Evolutionary conservation across 1,139 yeast genomes (phyloP), one percentile per base, ranked within the genome.

Genomic region (Sugiyamaella sp.): DNA sequence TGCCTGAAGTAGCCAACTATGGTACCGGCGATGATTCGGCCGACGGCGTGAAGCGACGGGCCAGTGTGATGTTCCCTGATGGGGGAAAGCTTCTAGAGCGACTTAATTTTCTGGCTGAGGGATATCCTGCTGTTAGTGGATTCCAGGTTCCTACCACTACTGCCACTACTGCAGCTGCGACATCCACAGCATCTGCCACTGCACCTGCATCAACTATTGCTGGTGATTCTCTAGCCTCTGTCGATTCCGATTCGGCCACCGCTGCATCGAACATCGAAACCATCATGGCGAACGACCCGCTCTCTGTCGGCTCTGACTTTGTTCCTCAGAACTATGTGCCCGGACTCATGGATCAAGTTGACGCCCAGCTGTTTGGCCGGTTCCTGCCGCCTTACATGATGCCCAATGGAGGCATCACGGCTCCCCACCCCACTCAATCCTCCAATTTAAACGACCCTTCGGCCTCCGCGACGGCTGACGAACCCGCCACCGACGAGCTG

Each of bases 341-440:
- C 1, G 95, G 95, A 3, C 85, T 86, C 17, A 85, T 89, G 76
- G 96, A 89, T 68, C 86, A 85, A 61, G 72, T 89, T 46, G 96
- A 89, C 68, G 81, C 89, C 57, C 93, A 88, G 66, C 78, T 89
- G 12, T 89, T 89, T 73, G 96, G 96, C 0, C 75, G 87, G 49
- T 84, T 86, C 62, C 68, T 89, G 52, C 96, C 96, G 2, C 95
- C 95, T 1, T 88, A 87, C 64, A 87, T 87, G 95, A 69, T 81
- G 63, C 53, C 57, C 17, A 33, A 51, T 19, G 40, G 21, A 9
- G 14, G 22, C 37, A 20, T 27, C 24, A 29, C 35, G 4, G 14
- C 35, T 14, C 8, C 35, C 35, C 35, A 29, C 8, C 4, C 35
- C n/a, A 12, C 35, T 12, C 35, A 29, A 4, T 29, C 35, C 14